These are phyloP conservation scores for Angomonas ambiguus DNA, from an alignment of 208 protist species.

Conservation along the genomic window DNA sequence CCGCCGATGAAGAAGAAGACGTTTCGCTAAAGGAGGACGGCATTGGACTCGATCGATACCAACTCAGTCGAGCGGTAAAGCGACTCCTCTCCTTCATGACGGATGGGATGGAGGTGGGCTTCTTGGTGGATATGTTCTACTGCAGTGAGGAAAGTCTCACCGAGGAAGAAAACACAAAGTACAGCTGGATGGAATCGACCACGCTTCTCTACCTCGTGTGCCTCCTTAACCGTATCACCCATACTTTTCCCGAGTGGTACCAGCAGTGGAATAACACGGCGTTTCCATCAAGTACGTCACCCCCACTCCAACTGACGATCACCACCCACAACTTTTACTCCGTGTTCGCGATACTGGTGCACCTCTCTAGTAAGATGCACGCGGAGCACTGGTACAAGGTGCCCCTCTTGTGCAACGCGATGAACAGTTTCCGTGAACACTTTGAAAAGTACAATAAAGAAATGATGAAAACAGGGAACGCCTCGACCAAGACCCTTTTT, in stretches of 20 bases:
- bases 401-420: not conserved
- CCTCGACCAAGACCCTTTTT: no score
- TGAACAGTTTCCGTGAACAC: not conserved
- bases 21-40: not conserved
- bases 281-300: not conserved
- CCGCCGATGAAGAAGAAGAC: not conserved
- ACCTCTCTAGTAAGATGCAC: not conserved
- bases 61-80: no score
- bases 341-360: not conserved
- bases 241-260: not conserved
- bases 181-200: not conserved
- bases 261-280: not conserved
- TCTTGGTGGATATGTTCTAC: not conserved
- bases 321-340: not conserved
- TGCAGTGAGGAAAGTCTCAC: not conserved
- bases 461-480: no score
- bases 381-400: not conserved
- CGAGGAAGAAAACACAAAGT: not conserved
- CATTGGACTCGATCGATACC: not conserved
- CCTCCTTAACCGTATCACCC: slow-evolving; percentile 3
- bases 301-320: not conserved
- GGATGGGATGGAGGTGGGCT: not conserved
- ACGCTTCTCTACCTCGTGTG: not conserved
- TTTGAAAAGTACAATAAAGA: no score
- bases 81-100: not conserved